Conservation (phyloP, 2,329 filamentous ascomycete species). For the Trematosphaeria pertusa region DNA sequence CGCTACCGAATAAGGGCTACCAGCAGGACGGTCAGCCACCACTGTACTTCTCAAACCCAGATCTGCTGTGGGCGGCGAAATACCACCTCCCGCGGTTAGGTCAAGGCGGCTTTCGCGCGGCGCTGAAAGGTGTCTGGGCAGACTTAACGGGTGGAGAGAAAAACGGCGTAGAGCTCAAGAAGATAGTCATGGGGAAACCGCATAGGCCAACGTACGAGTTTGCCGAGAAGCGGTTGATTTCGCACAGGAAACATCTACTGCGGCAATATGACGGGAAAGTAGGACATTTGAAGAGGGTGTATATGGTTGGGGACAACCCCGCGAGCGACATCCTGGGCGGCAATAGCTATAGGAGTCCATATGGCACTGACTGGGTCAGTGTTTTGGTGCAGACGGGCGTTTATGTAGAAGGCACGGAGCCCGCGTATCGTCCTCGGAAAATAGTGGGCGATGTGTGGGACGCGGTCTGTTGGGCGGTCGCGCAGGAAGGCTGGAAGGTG, state of each 20-base stretch:
- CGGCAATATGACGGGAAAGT: conserved; percentile 30
- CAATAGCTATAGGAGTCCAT: conserved; percentile 72
- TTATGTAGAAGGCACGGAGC: conserved; percentile 63
- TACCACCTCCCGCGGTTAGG: conserved; percentile 88
- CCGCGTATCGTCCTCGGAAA: conserved; percentile 67
- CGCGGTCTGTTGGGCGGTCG: conserved; percentile 78
- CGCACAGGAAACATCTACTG: conserved; percentile 63
- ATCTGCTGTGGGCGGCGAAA: conserved; percentile 85
- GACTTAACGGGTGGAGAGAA: conserved; percentile 68
- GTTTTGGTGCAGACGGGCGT: conserved; percentile 84
- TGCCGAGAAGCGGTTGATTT: conserved; percentile 75
- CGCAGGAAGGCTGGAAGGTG: conserved; percentile 54
- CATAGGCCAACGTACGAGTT: conserved; percentile 78
- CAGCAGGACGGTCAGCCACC: conserved; percentile 80
- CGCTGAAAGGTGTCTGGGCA: conserved; percentile 80
- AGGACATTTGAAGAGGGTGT: conserved; percentile 72
- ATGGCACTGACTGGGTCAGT: conserved; percentile 77
- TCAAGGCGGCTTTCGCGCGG: conserved; percentile 87
- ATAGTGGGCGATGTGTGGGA: conserved; percentile 77
- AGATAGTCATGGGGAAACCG: conserved; percentile 84
- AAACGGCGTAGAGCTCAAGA: conserved; percentile 63
- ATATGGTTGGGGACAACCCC: conserved; percentile 83
- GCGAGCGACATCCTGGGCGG: conserved; percentile 90
- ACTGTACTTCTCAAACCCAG: conserved; percentile 88
- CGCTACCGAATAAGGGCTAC: conserved; percentile 77